Evolutionary conservation across 106 monocot species (phyloP).

Genomic region (Posidonia australis): DNA sequence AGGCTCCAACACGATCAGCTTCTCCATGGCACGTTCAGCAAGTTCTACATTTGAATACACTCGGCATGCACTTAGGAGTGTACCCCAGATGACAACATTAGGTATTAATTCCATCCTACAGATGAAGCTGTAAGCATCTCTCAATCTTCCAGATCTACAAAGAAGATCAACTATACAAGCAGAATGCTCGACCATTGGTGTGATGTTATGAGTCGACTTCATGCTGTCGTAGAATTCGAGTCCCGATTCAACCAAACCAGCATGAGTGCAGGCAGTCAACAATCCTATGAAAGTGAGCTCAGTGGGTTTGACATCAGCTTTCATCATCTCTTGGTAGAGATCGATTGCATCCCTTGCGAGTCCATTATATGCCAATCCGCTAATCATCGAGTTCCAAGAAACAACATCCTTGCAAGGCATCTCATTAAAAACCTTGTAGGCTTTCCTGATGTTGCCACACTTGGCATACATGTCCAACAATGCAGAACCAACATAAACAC

Average conservation of each 20-base stretch:
- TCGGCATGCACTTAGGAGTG: slow-evolving; percentile 66
- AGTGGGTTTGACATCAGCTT: slow-evolving; percentile 33
- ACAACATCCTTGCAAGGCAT: slow-evolving; percentile 60
- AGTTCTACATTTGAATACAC: slow-evolving; percentile 42
- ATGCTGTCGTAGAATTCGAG: slow-evolving; percentile 49
- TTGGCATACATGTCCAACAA: slow-evolving; percentile 81
- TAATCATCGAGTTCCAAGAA: slow-evolving; percentile 90
- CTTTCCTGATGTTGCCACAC: slow-evolving; percentile 62
- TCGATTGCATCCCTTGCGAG: slow-evolving; percentile 47
- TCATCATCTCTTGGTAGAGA: slow-evolving; percentile 47
- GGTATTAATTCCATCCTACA: slow-evolving; percentile 60
- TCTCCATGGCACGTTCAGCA: slow-evolving; percentile 50
- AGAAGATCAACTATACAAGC: slow-evolving; percentile 75
- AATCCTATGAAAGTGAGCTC: slow-evolving; percentile 66
- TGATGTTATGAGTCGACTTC: slow-evolving; percentile 27
- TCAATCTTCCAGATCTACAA: slow-evolving; percentile 56
- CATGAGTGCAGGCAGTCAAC: slow-evolving; percentile 78
- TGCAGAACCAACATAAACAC: slow-evolving; percentile 57
- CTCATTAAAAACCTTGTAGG: slow-evolving; percentile 36
- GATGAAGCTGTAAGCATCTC: slow-evolving; percentile 64
- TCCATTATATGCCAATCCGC: slow-evolving; percentile 69
- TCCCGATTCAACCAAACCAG: slow-evolving; percentile 62
- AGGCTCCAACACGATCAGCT: slow-evolving; percentile 62
- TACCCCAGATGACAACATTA: slow-evolving; percentile 73
- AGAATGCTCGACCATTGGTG: slow-evolving; percentile 70